Evolutionary conservation across 305 asterid species (phyloP), one percentile per base, ranked within the genome.

Genomic region (Fraxinus albicans): DNA sequence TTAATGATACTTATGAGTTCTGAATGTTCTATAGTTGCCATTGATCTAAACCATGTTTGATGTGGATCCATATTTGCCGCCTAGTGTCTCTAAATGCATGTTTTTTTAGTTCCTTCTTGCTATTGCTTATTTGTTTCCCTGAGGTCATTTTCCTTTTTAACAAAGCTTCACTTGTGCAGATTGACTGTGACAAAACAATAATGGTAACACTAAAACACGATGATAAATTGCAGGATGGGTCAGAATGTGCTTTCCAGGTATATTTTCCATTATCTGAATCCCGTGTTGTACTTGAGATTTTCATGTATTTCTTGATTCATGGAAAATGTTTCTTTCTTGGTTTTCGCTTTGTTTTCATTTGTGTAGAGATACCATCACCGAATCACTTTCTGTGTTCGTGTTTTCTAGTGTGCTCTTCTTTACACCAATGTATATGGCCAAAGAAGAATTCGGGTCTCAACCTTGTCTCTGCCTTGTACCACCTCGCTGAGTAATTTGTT

Each of bases 171-270:
- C 10, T 63, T 77, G 67, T 77, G 82, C 94, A 94, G 98, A 89
- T 95, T 78, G 98, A 95, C 83, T 95, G 98, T 90, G 98, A 95
- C 93, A 95, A 95, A 90, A 91, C 98, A 60, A 88, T 95, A 82
- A 90, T 95, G 98, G 98, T 94, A 79, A 77, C 97, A 79, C 87
- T 95, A 82, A 95, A 94, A 85, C 98, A 95, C 60, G 98, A 92
- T 76, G 98, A 95, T 85, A 95, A 93, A 87, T 89, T 95, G 90
- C 98, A 90, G 89, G 98, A 95, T 80, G 98, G 93, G 67, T 80
- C 95, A 13, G 98, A 95, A 84, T 95, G 96, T 88, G 80, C 95
- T 84, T 95, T 95, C 89, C 98, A 95, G 98, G 98, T 95, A 87
- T 85, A 80, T 78, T 76, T 77, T 76, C 44, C 42, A 70, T 50